Conservation (phyloP, 2,329 filamentous ascomycete species). For the Rutstroemia sydowiana region DNA sequence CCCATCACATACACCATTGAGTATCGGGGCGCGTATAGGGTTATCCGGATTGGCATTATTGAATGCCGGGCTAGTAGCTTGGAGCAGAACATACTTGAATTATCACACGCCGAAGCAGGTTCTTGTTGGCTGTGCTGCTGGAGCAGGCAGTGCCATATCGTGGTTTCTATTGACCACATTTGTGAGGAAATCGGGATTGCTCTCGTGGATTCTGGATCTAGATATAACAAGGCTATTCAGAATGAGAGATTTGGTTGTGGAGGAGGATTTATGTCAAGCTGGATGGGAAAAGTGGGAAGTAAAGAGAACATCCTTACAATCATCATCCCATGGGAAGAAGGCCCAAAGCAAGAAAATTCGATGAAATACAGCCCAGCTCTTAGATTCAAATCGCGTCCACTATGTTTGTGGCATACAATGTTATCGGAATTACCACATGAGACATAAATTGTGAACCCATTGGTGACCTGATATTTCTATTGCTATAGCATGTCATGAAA, state of each 20-base stretch:
- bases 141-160: constrained; percentile 58
- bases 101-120: constrained; percentile 92
- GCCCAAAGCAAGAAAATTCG: constrained; percentile 17
- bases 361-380: no score
- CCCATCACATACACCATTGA: constrained; percentile 46
- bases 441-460: no score
- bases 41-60: constrained; percentile 51
- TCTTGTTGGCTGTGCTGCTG: constrained; percentile 66
- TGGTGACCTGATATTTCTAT: no score
- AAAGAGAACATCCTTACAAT: constrained; percentile 30
- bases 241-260: constrained; percentile 74
- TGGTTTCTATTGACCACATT: constrained; percentile 75
- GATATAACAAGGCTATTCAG: constrained; percentile 59
- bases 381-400: no score
- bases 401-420: background rate
- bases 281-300: constrained; percentile 89
- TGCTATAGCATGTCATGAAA: no score
- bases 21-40: constrained; percentile 47
- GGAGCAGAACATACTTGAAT: constrained; percentile 80
- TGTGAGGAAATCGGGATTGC: constrained; percentile 58
- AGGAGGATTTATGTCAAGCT: constrained; percentile 82
- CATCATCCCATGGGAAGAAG: constrained; percentile 19
- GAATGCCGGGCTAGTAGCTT: constrained; percentile 63
- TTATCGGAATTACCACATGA: background rate
- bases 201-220: constrained; percentile 65